A percentile compares a stretch with the other conserved stretches of the same genome.
Evolutionary conservation across 2,329 filamentous ascomycete species (phyloP).

Genomic region (Kalaharituber pfeilii): DNA sequence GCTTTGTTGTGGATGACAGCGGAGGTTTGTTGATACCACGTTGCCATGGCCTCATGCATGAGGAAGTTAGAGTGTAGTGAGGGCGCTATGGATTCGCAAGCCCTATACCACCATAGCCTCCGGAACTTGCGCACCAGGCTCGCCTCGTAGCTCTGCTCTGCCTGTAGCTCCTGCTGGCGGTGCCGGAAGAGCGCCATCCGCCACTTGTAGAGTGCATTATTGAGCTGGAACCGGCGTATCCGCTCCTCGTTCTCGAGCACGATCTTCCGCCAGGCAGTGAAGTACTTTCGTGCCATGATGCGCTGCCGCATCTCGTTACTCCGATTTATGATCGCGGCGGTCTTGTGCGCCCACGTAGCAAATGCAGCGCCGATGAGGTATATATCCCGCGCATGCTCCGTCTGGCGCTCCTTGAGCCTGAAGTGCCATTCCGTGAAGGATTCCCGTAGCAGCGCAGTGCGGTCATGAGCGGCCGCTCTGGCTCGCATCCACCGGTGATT

Average conservation of each 20-base stretch:
- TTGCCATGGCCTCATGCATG: constrained; percentile 3
- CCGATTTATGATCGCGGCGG: constrained; percentile 17
- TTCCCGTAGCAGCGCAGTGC: neutral
- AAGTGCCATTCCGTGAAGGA: neutral
- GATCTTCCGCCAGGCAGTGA: constrained; percentile 14
- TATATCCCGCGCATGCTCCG: neutral
- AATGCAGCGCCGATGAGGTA: neutral
- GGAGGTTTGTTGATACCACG: constrained; percentile 12
- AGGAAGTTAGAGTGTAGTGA: constrained; percentile 5
- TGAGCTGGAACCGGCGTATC: constrained; percentile 13
- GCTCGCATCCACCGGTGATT: neutral
- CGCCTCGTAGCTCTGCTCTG: constrained; percentile 9
- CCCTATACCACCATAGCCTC: constrained; percentile 17
- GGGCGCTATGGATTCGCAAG: constrained; percentile 10
- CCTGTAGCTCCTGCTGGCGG: constrained; percentile 4
- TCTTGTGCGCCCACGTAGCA: constrained; percentile 12
- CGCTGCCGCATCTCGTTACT: constrained; percentile 16
- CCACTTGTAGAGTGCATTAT: constrained; percentile 13
- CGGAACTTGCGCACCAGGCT: constrained; percentile 12
- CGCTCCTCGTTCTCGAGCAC: constrained; percentile 11
- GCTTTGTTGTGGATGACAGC: constrained; percentile 10
- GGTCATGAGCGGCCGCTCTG: neutral
- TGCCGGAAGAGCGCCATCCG: constrained; percentile 2
- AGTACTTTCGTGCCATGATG: constrained; percentile 17
- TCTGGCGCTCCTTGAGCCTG: neutral